phyloP scores from a whole-genome alignment of 2,329 filamentous ascomycete genomes.

The Neopestalotiopsis clavispora region DNA sequence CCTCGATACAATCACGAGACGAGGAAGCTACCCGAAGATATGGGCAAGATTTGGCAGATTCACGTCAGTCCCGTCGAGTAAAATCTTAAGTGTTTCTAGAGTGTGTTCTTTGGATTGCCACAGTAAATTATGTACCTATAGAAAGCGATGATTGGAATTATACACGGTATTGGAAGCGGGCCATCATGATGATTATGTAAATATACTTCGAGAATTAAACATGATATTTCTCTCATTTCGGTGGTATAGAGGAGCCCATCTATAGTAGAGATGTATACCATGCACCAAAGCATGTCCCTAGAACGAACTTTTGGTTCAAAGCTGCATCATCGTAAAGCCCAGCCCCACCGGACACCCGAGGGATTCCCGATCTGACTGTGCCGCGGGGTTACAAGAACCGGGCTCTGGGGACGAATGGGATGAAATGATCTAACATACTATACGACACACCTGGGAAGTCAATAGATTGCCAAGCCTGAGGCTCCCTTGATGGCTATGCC shows the following conservation, averaged over 20 bases:
- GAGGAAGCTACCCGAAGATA: slow-evolving; percentile 41
- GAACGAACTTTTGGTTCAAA: no score
- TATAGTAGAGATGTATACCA: not conserved
- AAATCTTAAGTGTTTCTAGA: not conserved
- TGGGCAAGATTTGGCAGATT: slow-evolving; percentile 43
- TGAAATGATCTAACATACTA: no score
- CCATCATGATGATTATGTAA: not conserved
- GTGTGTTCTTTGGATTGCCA: not conserved
- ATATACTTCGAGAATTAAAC: not conserved
- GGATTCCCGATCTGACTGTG: not conserved
- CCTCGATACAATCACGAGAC: slow-evolving; percentile 43
- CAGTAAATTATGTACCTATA: not conserved
- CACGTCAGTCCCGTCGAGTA: slow-evolving; percentile 29
- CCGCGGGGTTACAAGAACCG: no score
- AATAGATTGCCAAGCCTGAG: no score
- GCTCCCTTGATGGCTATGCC: not conserved
- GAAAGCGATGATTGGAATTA: not conserved
- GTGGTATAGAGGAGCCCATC: no score
- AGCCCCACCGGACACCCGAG: not conserved
- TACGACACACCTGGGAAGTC: no score
- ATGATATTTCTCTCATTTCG: not conserved
- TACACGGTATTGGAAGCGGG: not conserved
- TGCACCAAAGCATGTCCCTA: no score
- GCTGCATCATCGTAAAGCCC: no score
- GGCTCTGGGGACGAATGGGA: no score